phyloP scores from a whole-genome alignment of 176 grass and related monocot genomes.

The Carex scoparia region DNA sequence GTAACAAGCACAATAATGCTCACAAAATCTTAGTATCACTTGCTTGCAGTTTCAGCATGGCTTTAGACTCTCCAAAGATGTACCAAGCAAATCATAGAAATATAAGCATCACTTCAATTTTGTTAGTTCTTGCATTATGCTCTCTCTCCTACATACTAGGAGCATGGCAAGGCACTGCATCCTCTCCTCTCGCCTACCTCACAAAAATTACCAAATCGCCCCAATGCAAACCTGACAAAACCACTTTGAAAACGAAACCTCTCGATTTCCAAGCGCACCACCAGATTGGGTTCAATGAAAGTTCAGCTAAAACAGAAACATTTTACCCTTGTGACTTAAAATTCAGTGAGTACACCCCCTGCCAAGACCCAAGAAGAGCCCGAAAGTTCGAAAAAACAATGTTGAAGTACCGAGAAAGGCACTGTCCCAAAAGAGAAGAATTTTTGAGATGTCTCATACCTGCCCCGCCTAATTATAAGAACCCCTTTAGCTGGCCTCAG shows the following conservation, averaged over 20 bases:
- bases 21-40: background rate
- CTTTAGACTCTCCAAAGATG: constrained; percentile 43
- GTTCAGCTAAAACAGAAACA: constrained; percentile 15
- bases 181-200: constrained; percentile 4
- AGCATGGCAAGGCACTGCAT: constrained; percentile 58
- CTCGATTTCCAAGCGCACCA: constrained; percentile 79
- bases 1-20: background rate
- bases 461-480: constrained; percentile 59
- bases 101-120: constrained; percentile 40
- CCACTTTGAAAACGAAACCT: background rate
- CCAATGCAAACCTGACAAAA: background rate
- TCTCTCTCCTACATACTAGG: constrained; percentile 67
- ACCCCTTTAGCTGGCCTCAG: constrained; percentile 72
- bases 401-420: constrained; percentile 75
- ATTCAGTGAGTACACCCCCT: constrained; percentile 79
- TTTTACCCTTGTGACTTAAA: constrained; percentile 55
- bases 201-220: constrained; percentile 24
- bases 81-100: constrained; percentile 35
- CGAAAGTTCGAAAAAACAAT: constrained; percentile 58
- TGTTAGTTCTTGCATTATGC: constrained; percentile 41
- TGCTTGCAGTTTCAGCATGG: constrained; percentile 26
- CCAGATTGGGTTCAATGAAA: constrained; percentile 55
- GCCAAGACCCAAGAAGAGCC: constrained; percentile 77
- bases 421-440: constrained; percentile 56
- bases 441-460: constrained; percentile 68